Base-by-base conservation (phyloP, 176 grass and related monocot species). In the Tillandsia fasciculata region DNA sequence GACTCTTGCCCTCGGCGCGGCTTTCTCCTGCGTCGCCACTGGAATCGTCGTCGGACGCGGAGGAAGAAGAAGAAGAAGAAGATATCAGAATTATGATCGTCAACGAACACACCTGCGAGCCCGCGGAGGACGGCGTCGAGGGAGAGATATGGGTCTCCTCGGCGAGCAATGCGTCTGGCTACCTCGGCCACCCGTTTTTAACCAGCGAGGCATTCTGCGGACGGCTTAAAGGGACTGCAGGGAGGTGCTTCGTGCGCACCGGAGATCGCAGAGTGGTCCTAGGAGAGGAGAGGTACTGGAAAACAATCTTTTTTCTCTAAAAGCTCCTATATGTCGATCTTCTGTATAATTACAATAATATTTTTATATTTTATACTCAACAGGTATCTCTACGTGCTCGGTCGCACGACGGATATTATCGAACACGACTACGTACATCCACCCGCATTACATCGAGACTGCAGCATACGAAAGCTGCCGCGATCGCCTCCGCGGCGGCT, bases 71-170 rank as follows among this genome's bases (percentile, higher is more conserved):
- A 4, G 20, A 74, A 10, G 58, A 10, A 4, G 20, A n/a, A 27
- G 81, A 87, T 61, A 79, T 91, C 52, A 72, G 72, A 42, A 79
- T 84, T 71, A 49, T 63, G 24, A 81, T 87, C 6, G 83, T 91
- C 50, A 26, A 87, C 12, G 78, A 91, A 69, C 67, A 74, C 48
- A 91, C 78, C 27, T 69, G 74, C 8, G 84, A 91, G 69, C 78
- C 52, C 0, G 78, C 73, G 65, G 66, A 52, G 22, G 88, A 87
- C 68, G 88, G 88, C 51, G 49, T 67, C 49, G 84, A 91, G 53
- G 84, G 88, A 0, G 84, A 91, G 75, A 72, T 87, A 54, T 91
- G 84, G 88, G 88, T 91, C 51, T 79, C 81, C 3, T 84, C 83
- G 15, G 26, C 78, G 54, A 91, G 88, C 81, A 87, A 91, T 57